These are phyloP conservation scores for Malus sylvestris DNA, from an alignment of 306 rosid species.

Conservation along the genomic window DNA sequence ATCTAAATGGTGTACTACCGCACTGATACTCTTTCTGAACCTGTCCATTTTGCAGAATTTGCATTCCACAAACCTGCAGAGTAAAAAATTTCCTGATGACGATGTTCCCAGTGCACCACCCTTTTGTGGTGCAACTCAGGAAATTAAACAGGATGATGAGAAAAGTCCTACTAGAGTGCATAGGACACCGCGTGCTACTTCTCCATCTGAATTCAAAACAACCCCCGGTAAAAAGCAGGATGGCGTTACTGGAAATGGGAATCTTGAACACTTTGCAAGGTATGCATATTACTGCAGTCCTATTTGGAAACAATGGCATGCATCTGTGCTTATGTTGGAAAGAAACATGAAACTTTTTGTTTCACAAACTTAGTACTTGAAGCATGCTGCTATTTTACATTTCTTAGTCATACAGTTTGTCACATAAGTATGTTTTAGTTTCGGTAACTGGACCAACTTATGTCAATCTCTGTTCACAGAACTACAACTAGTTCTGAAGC, in stretches of 20 bases:
- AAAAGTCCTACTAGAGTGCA: constrained; percentile 28
- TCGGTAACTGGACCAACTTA: background rate
- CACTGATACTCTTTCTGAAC: background rate
- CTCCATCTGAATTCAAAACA: constrained; percentile 25
- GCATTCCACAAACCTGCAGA: constrained; percentile 28
- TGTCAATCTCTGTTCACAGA: constrained; percentile 37
- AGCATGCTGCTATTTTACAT: background rate
- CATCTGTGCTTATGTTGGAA: background rate
- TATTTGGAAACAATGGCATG: constrained; percentile 5
- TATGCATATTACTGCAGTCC: constrained; percentile 19
- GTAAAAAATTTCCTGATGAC: constrained; percentile 54
- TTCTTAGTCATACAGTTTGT: background rate
- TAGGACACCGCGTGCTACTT: constrained; percentile 20
- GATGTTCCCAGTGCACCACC: constrained; percentile 95
- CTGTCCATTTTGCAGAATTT: constrained; percentile 31
- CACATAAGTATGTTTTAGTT: background rate
- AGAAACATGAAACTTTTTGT: background rate
- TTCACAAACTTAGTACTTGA: background rate
- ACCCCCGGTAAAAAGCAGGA: constrained; percentile 26
- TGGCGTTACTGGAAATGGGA: constrained; percentile 25
- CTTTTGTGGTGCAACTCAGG: constrained; percentile 46
- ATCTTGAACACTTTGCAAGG: constrained; percentile 53
- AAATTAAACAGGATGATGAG: constrained; percentile 45
- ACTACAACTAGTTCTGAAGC: constrained; percentile 54
- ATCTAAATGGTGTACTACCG: background rate